These are phyloP conservation scores for Arabis hirsuta DNA, from an alignment of 345 rosid species.

Conservation along the genomic window DNA sequence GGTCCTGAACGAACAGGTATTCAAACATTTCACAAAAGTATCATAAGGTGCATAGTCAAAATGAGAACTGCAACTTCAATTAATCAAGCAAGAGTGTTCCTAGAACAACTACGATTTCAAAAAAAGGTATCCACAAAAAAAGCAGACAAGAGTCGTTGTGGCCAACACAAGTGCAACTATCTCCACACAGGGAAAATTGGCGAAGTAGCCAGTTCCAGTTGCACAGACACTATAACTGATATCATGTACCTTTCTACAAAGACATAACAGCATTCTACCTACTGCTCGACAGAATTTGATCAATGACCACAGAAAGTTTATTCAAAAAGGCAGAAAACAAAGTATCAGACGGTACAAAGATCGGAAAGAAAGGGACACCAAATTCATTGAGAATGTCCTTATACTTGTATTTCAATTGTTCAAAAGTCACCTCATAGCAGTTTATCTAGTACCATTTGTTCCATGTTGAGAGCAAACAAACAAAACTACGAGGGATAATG, in stretches of 20 bases:
- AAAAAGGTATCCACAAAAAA: not conserved
- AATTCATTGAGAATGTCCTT: not conserved
- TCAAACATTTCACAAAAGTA: not conserved
- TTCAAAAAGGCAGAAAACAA: not conserved
- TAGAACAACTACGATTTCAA: not conserved
- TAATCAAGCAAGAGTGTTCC: not conserved
- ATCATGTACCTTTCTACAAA: conserved; percentile 12
- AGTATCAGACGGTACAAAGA: not conserved
- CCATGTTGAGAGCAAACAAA: not conserved
- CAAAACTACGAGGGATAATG: conserved; percentile 6
- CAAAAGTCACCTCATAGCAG: not conserved
- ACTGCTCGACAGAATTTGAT: not conserved
- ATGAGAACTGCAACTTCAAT: not conserved
- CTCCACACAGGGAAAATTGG: conserved; percentile 15
- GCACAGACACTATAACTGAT: conserved; percentile 10
- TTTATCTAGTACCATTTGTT: conserved; percentile 9
- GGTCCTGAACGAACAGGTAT: conserved; percentile 56
- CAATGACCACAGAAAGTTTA: not conserved
- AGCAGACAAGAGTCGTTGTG: conserved; percentile 5
- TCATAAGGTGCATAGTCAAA: not conserved
- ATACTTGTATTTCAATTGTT: not conserved
- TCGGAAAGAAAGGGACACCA: not conserved
- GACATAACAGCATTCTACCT: conserved; percentile 9
- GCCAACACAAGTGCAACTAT: conserved; percentile 19
- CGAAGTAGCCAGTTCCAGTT: conserved; percentile 14